These are phyloP conservation scores for Hortiboletus flavorubellus DNA, from an alignment of 768 basidiomycete species.

Conservation along the genomic window DNA sequence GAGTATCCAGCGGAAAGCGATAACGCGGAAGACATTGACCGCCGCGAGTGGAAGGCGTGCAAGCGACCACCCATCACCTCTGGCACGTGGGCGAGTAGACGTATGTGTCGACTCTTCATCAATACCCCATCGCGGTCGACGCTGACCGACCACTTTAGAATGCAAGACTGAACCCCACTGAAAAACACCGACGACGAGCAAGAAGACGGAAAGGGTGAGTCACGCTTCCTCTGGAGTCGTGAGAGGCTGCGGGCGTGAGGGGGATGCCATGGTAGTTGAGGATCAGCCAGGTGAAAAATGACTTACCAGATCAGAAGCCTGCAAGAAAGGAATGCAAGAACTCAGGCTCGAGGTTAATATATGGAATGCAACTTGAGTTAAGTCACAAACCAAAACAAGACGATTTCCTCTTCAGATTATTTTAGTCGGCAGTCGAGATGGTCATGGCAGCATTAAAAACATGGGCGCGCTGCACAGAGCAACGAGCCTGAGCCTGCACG, in stretches of 20 bases:
- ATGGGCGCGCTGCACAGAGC: no score
- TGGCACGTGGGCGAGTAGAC: neutral
- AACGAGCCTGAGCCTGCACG: no score
- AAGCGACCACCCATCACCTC: slow-evolving; percentile 37
- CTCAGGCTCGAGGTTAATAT: neutral
- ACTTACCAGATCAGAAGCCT: neutral
- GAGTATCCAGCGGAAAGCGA: slow-evolving; percentile 48
- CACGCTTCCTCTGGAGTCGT: slow-evolving; percentile 14
- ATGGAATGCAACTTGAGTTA: slow-evolving; percentile 1
- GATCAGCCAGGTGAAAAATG: neutral
- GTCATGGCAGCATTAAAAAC: no score
- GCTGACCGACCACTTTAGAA: slow-evolving; percentile 15
- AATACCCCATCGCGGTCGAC: neutral
- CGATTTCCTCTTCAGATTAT: neutral
- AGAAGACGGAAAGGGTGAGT: slow-evolving; percentile 13
- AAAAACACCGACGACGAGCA: slow-evolving; percentile 19
- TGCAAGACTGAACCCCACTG: slow-evolving; percentile 26
- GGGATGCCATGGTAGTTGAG: neutral
- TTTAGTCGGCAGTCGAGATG: no score
- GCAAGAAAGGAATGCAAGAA: neutral
- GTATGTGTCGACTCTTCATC: slow-evolving; percentile 20
- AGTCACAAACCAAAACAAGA: neutral
- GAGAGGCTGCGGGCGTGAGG: neutral
- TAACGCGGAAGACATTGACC: slow-evolving; percentile 43
- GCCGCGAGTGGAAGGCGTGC: slow-evolving; percentile 36